Evolutionary conservation across 75 land plant genomes (phyloP).

Genomic region (Adiantum capillusveneris): DNA sequence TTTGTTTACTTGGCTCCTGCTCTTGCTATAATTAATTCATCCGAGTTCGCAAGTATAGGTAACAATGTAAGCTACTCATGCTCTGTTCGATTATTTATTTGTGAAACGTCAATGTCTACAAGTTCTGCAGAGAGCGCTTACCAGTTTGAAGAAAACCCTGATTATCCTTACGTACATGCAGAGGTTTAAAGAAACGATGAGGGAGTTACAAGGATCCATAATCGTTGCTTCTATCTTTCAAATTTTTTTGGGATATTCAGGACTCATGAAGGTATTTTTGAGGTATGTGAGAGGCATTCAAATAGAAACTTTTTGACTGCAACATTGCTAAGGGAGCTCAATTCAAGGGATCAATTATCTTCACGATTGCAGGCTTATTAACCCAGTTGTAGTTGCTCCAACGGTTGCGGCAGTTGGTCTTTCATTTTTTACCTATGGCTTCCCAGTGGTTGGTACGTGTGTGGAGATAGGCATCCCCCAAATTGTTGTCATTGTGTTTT

Average conservation of each 20-base stretch:
- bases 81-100: neutral
- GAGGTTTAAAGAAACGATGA: constrained; percentile 36
- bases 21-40: constrained; percentile 32
- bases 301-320: neutral
- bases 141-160: neutral
- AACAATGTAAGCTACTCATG: constrained; percentile 26
- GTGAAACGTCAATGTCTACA: no score
- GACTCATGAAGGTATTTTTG: constrained; percentile 26
- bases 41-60: constrained; percentile 11
- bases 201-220: constrained; percentile 38
- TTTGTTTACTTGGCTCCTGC: constrained; percentile 53
- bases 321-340: no score
- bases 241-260: constrained; percentile 27
- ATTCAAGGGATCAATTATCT: neutral
- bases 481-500: constrained; percentile 26
- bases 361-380: constrained; percentile 31
- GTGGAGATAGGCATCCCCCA: constrained; percentile 53
- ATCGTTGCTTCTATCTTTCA: constrained; percentile 30
- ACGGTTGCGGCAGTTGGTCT: constrained; percentile 51
- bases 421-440: constrained; percentile 42
- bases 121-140: no score
- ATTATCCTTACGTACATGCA: neutral
- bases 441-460: constrained; percentile 45
- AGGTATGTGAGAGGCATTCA: constrained; percentile 10
- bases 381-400: constrained; percentile 50